Conservation (phyloP, 805 yeast species). For the Maudiozyma serrabonitensis region DNA sequence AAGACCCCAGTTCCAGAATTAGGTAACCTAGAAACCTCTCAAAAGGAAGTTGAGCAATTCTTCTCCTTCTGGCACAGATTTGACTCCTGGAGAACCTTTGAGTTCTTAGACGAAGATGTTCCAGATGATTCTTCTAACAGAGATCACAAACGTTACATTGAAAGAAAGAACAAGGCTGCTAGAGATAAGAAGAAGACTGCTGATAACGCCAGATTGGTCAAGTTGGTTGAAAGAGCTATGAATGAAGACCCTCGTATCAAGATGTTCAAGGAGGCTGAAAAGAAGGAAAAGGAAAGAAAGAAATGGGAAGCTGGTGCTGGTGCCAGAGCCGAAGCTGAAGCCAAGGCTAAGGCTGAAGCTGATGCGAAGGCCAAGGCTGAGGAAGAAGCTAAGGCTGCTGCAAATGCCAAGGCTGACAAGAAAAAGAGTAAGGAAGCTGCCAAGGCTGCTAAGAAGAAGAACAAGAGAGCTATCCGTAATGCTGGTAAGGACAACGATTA, state of each 20-base stretch:
- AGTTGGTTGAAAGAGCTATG: constrained; percentile 79
- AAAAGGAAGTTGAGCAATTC: constrained; percentile 77
- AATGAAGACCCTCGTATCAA: constrained; percentile 92
- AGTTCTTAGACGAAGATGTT: constrained; percentile 96
- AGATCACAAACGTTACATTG: constrained; percentile 97
- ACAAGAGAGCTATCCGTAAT: constrained; percentile 76
- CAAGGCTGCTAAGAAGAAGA: constrained; percentile 84
- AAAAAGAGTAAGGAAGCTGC: constrained; percentile 97
- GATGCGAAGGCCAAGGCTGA: constrained; percentile 76
- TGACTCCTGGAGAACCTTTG: constrained; percentile 97
- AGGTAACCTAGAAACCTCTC: constrained; percentile 58
- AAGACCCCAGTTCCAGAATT: constrained; percentile 79
- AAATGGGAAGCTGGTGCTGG: constrained; percentile 99
- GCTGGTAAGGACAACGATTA: constrained; percentile 75
- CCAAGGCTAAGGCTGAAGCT: constrained; percentile 75
- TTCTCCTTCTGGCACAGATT: constrained; percentile 88
- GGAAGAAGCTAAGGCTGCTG: constrained; percentile 56
- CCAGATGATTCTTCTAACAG: constrained; percentile 99
- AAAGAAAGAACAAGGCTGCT: constrained; percentile 92
- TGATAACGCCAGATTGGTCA: constrained; percentile 82
- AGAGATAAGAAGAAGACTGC: constrained; percentile 97
- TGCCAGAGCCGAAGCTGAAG: constrained; percentile 92
- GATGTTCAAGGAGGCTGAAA: constrained; percentile 85
- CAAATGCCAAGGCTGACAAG: constrained; percentile 59
- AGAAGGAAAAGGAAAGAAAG: constrained; percentile 85